These are phyloP conservation scores for Microbotryum saponariae DNA, from an alignment of 1,284 basidiomycete species.

Conservation along the genomic window DNA sequence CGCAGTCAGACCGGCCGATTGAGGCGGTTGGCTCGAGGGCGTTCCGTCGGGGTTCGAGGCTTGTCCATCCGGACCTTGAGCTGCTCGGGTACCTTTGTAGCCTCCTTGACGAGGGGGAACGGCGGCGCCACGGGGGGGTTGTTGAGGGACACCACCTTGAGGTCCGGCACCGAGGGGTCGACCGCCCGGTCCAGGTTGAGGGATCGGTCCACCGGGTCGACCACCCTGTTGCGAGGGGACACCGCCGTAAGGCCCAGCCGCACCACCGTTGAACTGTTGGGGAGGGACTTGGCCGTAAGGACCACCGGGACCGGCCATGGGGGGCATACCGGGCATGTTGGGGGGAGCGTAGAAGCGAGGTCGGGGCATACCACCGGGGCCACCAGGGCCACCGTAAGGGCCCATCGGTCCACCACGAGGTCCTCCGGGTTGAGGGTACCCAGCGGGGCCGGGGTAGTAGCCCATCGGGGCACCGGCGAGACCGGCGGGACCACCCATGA, in stretches of 20 bases:
- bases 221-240: constrained; percentile 48
- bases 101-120: constrained; percentile 42
- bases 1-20: constrained; percentile 42
- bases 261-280: constrained; percentile 20
- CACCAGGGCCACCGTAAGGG: constrained; percentile 51
- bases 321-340: constrained; percentile 65
- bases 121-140: constrained; percentile 28
- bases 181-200: constrained; percentile 27
- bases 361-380: constrained; percentile 48
- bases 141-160: constrained; percentile 24
- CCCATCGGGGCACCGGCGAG: constrained; percentile 63
- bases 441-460: constrained; percentile 74
- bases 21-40: constrained; percentile 24
- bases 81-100: constrained; percentile 38
- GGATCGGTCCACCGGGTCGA: constrained; percentile 37
- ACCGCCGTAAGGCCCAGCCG: constrained; percentile 43
- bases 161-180: constrained; percentile 23
- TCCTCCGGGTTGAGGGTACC: constrained; percentile 60
- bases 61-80: constrained; percentile 19
- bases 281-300: constrained; percentile 47
- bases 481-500: constrained; percentile 70
- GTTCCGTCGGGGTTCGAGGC: constrained; percentile 45
- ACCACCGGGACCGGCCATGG: constrained; percentile 46
- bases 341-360: constrained; percentile 69
- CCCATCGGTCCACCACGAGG: constrained; percentile 29